phyloP scores from a whole-genome alignment of 768 basidiomycete species.

The Harrya chromipes region DNA sequence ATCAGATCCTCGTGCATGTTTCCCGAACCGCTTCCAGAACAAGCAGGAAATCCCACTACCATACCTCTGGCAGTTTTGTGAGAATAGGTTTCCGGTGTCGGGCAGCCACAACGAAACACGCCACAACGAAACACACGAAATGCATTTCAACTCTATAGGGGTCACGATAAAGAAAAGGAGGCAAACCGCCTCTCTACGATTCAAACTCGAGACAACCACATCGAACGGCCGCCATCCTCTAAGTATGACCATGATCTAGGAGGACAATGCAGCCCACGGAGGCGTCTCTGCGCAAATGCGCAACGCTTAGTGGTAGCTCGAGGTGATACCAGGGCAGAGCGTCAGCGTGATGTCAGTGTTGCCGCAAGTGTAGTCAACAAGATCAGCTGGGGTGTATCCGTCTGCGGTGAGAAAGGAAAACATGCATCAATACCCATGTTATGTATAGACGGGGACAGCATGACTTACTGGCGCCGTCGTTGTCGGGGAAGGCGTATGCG shows the following conservation, averaged over 20 bases:
- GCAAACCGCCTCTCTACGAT: neutral
- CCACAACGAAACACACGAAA: no score
- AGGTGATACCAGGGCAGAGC: conserved; percentile 27
- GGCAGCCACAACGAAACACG: no score
- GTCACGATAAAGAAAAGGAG: neutral
- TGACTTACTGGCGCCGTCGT: conserved; percentile 28
- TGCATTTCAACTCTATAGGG: no score
- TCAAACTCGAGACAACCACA: neutral
- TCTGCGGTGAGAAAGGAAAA: conserved; percentile 2
- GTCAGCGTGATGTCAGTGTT: conserved; percentile 29
- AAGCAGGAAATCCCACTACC: no score
- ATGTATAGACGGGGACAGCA: neutral
- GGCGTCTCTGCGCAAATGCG: neutral
- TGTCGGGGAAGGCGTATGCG: conserved; percentile 34
- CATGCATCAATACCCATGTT: neutral
- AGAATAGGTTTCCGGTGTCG: no score
- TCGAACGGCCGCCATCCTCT: neutral
- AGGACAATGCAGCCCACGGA: neutral
- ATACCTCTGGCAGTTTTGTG: no score
- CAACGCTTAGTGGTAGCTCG: conserved; percentile 6
- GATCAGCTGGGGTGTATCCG: conserved; percentile 27
- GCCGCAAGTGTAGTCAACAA: conserved; percentile 28
- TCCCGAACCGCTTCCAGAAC: no score
- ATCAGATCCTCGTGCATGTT: no score
- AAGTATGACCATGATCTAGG: neutral